Conservation (phyloP, 768 basidiomycete genomes). For the Pleurotus djamor region DNA sequence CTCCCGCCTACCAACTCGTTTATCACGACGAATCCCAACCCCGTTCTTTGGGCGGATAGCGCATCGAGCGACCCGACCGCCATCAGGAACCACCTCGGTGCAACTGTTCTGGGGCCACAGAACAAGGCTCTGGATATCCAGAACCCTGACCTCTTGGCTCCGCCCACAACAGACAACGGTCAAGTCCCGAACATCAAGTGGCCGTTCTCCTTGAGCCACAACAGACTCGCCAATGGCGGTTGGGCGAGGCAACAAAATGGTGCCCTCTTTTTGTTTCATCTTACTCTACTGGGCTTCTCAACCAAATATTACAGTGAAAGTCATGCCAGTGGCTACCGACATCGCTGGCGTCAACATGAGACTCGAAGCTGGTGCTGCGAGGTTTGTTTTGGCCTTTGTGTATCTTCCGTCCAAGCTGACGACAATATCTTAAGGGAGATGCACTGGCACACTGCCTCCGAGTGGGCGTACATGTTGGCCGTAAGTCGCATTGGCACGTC, state of each 20-base stretch:
- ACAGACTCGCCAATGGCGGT: conserved; percentile 52
- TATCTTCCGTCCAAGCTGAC: neutral
- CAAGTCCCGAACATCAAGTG: conserved; percentile 50
- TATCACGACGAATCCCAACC: conserved; percentile 36
- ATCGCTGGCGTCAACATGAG: conserved; percentile 50
- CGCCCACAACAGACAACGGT: conserved; percentile 43
- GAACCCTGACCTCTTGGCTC: conserved; percentile 42
- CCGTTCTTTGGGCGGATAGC: conserved; percentile 30
- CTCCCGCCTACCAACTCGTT: conserved; percentile 2
- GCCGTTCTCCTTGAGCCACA: conserved; percentile 55
- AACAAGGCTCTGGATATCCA: conserved; percentile 36
- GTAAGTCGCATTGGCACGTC: conserved; percentile 13
- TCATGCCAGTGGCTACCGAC: conserved; percentile 47
- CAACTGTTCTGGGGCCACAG: conserved; percentile 38
- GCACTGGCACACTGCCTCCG: conserved; percentile 52
- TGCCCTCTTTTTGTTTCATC: conserved; percentile 14
- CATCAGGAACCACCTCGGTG: conserved; percentile 36
- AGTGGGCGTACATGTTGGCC: conserved; percentile 57
- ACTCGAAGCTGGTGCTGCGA: conserved; percentile 44
- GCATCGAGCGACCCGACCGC: conserved; percentile 23
- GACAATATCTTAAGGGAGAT: conserved; percentile 33
- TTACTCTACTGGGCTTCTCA: neutral
- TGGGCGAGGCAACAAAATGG: conserved; percentile 60
- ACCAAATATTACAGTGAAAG: conserved; percentile 25
- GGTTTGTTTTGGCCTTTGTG: conserved; percentile 20